phyloP scores from a whole-genome alignment of 163 green algal genomes.

The Coccomyxa subellipsoidea region DNA sequence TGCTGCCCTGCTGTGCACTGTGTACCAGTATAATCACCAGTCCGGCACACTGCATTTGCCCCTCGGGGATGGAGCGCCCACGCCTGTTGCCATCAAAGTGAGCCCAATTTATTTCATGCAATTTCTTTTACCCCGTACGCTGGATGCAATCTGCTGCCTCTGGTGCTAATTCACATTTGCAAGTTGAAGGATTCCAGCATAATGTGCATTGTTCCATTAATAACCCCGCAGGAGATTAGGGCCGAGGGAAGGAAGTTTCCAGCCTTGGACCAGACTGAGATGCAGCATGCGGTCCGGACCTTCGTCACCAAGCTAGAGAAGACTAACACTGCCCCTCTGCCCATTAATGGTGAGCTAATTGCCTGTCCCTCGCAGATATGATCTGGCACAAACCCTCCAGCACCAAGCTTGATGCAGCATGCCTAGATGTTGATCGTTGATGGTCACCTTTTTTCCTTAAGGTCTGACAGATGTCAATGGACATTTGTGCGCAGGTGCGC shows the following conservation, averaged over 20 bases:
- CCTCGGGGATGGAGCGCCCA: not conserved
- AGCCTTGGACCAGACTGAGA: constrained; percentile 26
- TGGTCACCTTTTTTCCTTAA: too few species aligned
- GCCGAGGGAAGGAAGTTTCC: constrained; percentile 22
- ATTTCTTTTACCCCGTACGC: too few species aligned
- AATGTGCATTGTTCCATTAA: not conserved
- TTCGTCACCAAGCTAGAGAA: not conserved
- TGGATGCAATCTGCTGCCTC: too few species aligned
- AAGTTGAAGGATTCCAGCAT: too few species aligned
- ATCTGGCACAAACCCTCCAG: not conserved
- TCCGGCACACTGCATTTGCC: constrained; percentile 42
- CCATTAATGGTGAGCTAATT: not conserved
- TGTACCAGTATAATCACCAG: constrained; percentile 62
- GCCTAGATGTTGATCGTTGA: too few species aligned
- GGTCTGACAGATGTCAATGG: too few species aligned
- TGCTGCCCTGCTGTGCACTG: not conserved
- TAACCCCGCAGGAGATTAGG: constrained; percentile 21
- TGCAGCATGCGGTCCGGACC: constrained; percentile 18
- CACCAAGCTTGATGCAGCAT: too few species aligned
- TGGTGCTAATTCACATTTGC: too few species aligned
- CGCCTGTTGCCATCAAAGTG: constrained; percentile 25
- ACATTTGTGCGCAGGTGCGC: not conserved
- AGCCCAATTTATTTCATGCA: not conserved
- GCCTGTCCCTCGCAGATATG: not conserved
- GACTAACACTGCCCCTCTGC: not conserved